Evolutionary conservation across 805 yeast species (phyloP).

Genomic region (Zygotorulaspora sp.): DNA sequence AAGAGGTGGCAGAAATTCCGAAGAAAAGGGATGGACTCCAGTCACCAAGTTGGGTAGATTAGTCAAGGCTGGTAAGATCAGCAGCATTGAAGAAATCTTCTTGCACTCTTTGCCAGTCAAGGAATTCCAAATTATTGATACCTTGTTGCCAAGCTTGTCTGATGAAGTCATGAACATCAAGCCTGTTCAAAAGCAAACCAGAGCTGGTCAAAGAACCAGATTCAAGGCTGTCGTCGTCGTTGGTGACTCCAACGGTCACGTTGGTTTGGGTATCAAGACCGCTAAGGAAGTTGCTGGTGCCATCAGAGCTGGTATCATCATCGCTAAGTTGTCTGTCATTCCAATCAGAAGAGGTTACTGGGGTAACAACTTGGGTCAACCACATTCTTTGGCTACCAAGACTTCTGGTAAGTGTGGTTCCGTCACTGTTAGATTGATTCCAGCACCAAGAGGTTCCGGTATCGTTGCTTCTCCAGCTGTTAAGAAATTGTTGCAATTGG

Average conservation of each 20-base stretch:
- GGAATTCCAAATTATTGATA: slow-evolving; percentile 98
- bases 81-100: slow-evolving; percentile 97
- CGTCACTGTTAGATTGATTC: slow-evolving; percentile 95
- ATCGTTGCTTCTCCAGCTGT: slow-evolving; percentile 99
- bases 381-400: slow-evolving; percentile 97
- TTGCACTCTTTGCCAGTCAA: slow-evolving; percentile 98
- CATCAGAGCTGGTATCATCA: slow-evolving; percentile 98
- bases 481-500: slow-evolving; percentile 97
- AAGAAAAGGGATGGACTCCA: slow-evolving; percentile 99
- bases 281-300: slow-evolving; percentile 99
- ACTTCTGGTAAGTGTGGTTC: slow-evolving; percentile 99
- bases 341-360: slow-evolving; percentile 99
- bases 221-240: slow-evolving; percentile 99
- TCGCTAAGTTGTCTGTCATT: slow-evolving; percentile 96
- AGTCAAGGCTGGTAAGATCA: slow-evolving; percentile 97
- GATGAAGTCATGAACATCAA: slow-evolving; percentile 99
- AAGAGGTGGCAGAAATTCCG: slow-evolving; percentile 79
- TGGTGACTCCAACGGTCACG: slow-evolving; percentile 99
- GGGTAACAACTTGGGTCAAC: slow-evolving; percentile 99
- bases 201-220: slow-evolving; percentile 99
- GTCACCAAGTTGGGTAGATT: slow-evolving; percentile 99
- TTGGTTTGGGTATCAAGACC: slow-evolving; percentile 99
- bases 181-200: slow-evolving; percentile 99
- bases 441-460: slow-evolving; percentile 99
- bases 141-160: slow-evolving; percentile 88